These are phyloP conservation scores for Carex pumila DNA, from an alignment of 176 grass and related monocot species.

Conservation along the genomic window DNA sequence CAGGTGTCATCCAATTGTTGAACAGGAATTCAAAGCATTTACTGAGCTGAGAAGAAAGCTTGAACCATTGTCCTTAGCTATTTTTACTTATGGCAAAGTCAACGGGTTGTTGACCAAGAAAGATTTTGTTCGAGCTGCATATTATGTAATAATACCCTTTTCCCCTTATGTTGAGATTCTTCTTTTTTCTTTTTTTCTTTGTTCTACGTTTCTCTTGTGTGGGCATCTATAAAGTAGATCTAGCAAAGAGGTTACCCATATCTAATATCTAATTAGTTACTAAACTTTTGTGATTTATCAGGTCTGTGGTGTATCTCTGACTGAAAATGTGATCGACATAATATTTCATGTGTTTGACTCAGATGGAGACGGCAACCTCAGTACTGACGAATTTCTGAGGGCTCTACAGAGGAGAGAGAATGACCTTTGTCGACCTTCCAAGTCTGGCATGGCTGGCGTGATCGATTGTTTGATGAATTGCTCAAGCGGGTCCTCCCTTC, in stretches of 20 bases:
- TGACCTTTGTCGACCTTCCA: conserved; percentile 39
- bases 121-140: conserved; percentile 73
- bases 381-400: conserved; percentile 66
- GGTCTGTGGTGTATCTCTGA: conserved; percentile 66
- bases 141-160: conserved; percentile 55
- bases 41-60: conserved; percentile 69
- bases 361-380: conserved; percentile 64
- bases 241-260: too few species aligned
- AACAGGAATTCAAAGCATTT: conserved; percentile 87
- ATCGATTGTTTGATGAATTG: conserved; percentile 60
- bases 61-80: conserved; percentile 51
- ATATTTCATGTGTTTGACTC: conserved; percentile 80
- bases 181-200: not conserved
- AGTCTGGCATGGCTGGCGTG: conserved; percentile 30
- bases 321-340: conserved; percentile 69
- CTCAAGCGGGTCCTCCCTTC: conserved; percentile 24
- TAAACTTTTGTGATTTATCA: conserved; percentile 14
- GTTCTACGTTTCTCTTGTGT: not conserved
- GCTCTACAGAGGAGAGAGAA: conserved; percentile 65
- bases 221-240: too few species aligned
- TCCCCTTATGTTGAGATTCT: not conserved
- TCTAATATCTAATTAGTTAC: not conserved
- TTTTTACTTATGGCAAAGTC: conserved; percentile 77
- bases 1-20: not conserved
- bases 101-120: conserved; percentile 71